Base-by-base conservation (phyloP, 495 filamentous ascomycete genomes). In the Trichoderma gamsii region DNA sequence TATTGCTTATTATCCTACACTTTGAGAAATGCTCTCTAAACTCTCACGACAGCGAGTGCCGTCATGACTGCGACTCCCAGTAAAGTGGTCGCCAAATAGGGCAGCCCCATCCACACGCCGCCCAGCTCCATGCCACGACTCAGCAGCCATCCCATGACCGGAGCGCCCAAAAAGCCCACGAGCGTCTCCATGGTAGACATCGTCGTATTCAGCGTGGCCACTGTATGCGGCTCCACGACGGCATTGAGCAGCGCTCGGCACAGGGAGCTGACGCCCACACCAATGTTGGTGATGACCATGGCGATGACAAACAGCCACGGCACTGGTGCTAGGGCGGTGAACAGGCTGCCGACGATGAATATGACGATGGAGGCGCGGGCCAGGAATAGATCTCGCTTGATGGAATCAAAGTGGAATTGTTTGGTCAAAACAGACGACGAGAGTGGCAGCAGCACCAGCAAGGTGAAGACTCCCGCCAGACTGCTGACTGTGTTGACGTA, bases 331-430 rank as follows among this genome's bases (percentile, higher is more conserved):
- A 66, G 21, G 25, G 38, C 65, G 9, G 46, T 25, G 1, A 66
- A 21, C 5, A 43, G 15, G 46, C 63, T 56, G 16, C 64, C 43
- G 9, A 29, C 35, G 23, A 32, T 35, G 35, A 41, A 25, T 3
- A 72, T 6, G 6, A 71, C n/a, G 23, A 69, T 71, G 3, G 73
- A 74, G 51, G 65, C 63, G 6, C 76, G 71, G 2, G 67, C 69
- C 21, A 77, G 66, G 70, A 65, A 71, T 23, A 75, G 63, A 44
- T 77, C 74, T 67, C 76, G 76, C 25, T 44, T 61, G 64, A 73
- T n/a, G 27, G 32, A 65, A 5, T 68, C 49, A 70, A 74, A 72
- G 52, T 69, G 66, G 4, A 75, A 63, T 0, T 70, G 72, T 3
- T 49, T 43, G n/a, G 71, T 18, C 27, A 74, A 68, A 12, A 76